Evolutionary conservation across 441 rosid species (phyloP).

Genomic region (Erodium trifolium): DNA sequence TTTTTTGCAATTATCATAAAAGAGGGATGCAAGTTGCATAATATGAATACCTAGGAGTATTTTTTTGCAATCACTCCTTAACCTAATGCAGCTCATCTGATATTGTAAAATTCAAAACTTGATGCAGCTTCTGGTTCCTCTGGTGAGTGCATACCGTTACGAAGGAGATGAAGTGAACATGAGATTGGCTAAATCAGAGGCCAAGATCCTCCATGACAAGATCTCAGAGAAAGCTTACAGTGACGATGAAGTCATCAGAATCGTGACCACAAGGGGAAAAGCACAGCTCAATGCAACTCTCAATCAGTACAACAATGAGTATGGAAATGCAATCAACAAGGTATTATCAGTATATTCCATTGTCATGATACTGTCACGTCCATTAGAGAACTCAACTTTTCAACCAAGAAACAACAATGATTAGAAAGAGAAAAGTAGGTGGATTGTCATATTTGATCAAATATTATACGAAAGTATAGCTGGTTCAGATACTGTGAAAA

Average conservation of each 20-base stretch:
- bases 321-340: constrained; percentile 65
- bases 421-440: too few species aligned
- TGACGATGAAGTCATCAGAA: constrained; percentile 62
- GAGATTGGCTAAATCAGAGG: constrained; percentile 70
- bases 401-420: too few species aligned
- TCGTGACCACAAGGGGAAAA: constrained; percentile 74
- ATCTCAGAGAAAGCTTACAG: constrained; percentile 52
- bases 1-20: too few species aligned
- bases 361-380: background rate
- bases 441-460: too few species aligned
- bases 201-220: constrained; percentile 69
- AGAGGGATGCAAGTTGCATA: too few species aligned
- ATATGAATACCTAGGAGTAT: too few species aligned
- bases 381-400: too few species aligned
- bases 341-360: constrained; percentile 19
- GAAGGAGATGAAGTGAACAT: constrained; percentile 82
- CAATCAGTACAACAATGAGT: constrained; percentile 66
- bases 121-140: constrained; percentile 61
- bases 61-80: too few species aligned
- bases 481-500: too few species aligned
- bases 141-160: constrained; percentile 63
- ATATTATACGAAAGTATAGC: too few species aligned
- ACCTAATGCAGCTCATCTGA: background rate
- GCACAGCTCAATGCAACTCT: constrained; percentile 78
- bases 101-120: constrained; percentile 4